A percentile compares a stretch with the other conserved stretches of the same genome.
Evolutionary conservation across 2,329 filamentous ascomycete genomes (phyloP).

Genomic region (Talaromyces verruculosus): DNA sequence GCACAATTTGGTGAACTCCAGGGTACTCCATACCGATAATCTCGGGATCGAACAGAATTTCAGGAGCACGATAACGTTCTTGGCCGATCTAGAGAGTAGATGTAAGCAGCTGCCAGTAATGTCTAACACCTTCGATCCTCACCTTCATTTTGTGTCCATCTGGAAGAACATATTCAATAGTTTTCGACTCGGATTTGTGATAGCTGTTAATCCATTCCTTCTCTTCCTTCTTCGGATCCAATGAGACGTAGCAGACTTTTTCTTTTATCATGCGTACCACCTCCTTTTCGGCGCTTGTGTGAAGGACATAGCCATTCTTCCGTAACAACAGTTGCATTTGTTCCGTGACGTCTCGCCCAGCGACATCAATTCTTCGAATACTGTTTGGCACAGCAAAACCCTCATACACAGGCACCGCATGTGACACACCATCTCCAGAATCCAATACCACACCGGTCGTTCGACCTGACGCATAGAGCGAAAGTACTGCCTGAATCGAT

Average conservation of each 20-base stretch:
- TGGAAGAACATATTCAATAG: constrained; percentile 82
- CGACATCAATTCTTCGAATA: constrained; percentile 93
- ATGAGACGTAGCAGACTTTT: constrained; percentile 78
- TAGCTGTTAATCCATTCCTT: constrained; percentile 81
- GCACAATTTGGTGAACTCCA: constrained; percentile 95
- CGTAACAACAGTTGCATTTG: constrained; percentile 86
- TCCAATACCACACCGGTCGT: constrained; percentile 96
- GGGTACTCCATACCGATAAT: constrained; percentile 96
- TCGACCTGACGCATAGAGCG: constrained; percentile 90
- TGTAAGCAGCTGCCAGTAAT: constrained; percentile 6
- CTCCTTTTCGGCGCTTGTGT: constrained; percentile 98
- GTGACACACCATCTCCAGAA: constrained; percentile 92
- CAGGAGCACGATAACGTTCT: constrained; percentile 91
- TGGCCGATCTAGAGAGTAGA: constrained; percentile 67
- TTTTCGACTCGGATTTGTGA: constrained; percentile 74
- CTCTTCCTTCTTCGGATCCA: constrained; percentile 90
- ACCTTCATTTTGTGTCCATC: constrained; percentile 94
- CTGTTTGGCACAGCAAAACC: constrained; percentile 95
- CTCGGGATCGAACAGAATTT: constrained; percentile 97
- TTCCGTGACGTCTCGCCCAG: constrained; percentile 93
- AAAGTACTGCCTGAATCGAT: constrained; percentile 94
- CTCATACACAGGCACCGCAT: constrained; percentile 96
- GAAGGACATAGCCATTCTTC: constrained; percentile 91
- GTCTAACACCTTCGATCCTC: constrained; percentile 23
- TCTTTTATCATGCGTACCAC: constrained; percentile 98